phyloP scores from a whole-genome alignment of 2,329 filamentous ascomycete genomes.

The Neophaeococcomyces mojaviensis region DNA sequence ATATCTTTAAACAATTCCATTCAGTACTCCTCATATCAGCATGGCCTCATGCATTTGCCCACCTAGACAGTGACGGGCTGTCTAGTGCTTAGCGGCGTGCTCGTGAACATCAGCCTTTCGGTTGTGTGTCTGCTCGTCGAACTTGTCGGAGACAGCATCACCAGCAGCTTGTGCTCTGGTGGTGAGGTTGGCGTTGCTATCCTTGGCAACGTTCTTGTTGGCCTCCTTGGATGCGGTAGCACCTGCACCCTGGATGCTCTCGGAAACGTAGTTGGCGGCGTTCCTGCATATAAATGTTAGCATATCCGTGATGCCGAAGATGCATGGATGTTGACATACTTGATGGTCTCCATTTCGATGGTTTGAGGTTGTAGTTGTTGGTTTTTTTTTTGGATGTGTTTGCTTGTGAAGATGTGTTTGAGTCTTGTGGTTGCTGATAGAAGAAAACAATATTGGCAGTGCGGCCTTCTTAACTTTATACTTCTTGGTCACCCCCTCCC shows the following conservation, averaged over 20 bases:
- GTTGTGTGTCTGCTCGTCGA: slow-evolving; percentile 37
- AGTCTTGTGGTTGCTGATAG: no score
- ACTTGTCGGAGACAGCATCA: slow-evolving; percentile 46
- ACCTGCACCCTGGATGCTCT: slow-evolving; percentile 52
- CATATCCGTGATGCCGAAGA: neutral
- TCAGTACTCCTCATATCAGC: no score
- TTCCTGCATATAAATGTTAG: slow-evolving; percentile 35
- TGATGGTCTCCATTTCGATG: slow-evolving; percentile 22
- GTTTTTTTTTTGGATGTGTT: no score
- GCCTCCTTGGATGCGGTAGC: slow-evolving; percentile 56
- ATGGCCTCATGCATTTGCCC: no score
- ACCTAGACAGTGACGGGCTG: neutral
- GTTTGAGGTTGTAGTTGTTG: neutral
- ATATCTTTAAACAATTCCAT: no score
- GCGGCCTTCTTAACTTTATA: no score
- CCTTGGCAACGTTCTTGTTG: slow-evolving; percentile 64
- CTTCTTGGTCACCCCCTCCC: no score
- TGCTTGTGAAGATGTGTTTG: no score
- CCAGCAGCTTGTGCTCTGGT: slow-evolving; percentile 49
- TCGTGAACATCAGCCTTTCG: slow-evolving; percentile 23
- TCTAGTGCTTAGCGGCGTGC: slow-evolving; percentile 23
- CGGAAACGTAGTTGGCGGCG: slow-evolving; percentile 62
- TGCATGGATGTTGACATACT: slow-evolving; percentile 11
- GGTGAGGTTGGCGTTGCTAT: slow-evolving; percentile 42
- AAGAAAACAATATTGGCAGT: no score